Evolutionary conservation across 495 filamentous ascomycete species (phyloP).

Genomic region (Xylaria palmicola): DNA sequence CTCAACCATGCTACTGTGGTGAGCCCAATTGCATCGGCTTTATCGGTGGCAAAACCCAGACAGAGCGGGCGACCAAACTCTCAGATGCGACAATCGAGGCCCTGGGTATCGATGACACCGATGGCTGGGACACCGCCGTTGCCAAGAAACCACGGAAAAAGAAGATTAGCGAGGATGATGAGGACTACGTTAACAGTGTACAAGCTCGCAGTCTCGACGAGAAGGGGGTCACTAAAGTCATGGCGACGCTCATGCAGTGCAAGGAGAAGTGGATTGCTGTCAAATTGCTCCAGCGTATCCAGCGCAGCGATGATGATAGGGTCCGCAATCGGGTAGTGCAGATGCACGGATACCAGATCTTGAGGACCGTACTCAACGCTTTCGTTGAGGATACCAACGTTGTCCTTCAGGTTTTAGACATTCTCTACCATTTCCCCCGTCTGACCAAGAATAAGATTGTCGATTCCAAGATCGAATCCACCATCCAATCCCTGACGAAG

Average conservation of each 20-base stretch:
- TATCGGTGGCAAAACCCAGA: constrained; percentile 97
- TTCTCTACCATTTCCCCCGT: constrained; percentile 83
- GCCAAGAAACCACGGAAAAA: constrained; percentile 89
- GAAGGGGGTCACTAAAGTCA: constrained; percentile 90
- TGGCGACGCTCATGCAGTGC: constrained; percentile 97
- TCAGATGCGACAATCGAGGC: constrained; percentile 90
- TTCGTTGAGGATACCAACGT: constrained; percentile 90
- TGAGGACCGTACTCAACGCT: constrained; percentile 77
- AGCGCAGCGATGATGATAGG: constrained; percentile 83
- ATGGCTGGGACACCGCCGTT: constrained; percentile 86
- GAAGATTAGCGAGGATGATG: constrained; percentile 91
- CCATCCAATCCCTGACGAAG: constrained; percentile 65
- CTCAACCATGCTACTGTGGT: constrained; percentile 94
- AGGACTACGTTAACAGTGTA: constrained; percentile 92
- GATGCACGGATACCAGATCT: constrained; percentile 95
- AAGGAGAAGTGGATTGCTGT: constrained; percentile 99
- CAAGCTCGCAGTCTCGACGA: constrained; percentile 82
- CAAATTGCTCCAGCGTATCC: constrained; percentile 87
- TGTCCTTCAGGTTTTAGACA: constrained; percentile 83
- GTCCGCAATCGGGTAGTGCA: constrained; percentile 86
- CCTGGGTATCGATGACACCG: constrained; percentile 89
- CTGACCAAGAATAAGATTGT: constrained; percentile 96
- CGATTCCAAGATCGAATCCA: constrained; percentile 91
- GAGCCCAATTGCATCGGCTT: constrained; percentile 94
- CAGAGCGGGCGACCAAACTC: constrained; percentile 89